Evolutionary conservation across 1,284 basidiomycete species (phyloP).

Genomic region (Hortiboletus rubellus): DNA sequence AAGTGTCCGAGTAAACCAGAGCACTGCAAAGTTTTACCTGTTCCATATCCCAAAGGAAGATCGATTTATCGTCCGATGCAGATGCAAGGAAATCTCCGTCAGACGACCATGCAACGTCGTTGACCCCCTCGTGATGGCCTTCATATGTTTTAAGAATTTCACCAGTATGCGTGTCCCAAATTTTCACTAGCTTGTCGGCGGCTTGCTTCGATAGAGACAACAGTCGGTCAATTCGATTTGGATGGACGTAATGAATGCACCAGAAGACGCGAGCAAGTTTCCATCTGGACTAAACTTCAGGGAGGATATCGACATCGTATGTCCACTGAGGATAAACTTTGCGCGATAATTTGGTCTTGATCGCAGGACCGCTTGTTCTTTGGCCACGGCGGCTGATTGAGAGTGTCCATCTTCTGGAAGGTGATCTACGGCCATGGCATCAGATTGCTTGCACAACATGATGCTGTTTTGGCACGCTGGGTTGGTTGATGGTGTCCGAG

Average conservation of each 20-base stretch:
- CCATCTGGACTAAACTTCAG: constrained; percentile 82
- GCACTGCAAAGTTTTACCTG: constrained; percentile 42
- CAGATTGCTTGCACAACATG: constrained; percentile 8
- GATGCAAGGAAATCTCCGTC: constrained; percentile 83
- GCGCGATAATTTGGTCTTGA: constrained; percentile 41
- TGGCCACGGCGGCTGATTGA: not conserved
- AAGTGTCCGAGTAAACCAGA: constrained; percentile 8
- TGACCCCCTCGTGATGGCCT: constrained; percentile 80
- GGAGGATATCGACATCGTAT: constrained; percentile 70
- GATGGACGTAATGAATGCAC: constrained; percentile 44
- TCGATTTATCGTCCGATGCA: constrained; percentile 87
- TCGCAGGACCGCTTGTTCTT: constrained; percentile 5
- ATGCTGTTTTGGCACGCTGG: not conserved
- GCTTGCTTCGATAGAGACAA: constrained; percentile 50
- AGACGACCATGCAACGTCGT: constrained; percentile 84
- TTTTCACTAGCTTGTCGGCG: constrained; percentile 75
- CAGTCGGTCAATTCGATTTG: constrained; percentile 20
- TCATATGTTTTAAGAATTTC: constrained; percentile 68
- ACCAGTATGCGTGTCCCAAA: constrained; percentile 75
- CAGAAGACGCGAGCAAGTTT: constrained; percentile 68
- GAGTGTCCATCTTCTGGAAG: not conserved
- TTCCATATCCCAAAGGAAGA: constrained; percentile 80
- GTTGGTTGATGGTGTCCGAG: not conserved
- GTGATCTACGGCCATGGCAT: constrained; percentile 14
- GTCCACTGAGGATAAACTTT: constrained; percentile 65